Conservation (phyloP, 768 basidiomycete genomes). For the Royoungia palumana region DNA sequence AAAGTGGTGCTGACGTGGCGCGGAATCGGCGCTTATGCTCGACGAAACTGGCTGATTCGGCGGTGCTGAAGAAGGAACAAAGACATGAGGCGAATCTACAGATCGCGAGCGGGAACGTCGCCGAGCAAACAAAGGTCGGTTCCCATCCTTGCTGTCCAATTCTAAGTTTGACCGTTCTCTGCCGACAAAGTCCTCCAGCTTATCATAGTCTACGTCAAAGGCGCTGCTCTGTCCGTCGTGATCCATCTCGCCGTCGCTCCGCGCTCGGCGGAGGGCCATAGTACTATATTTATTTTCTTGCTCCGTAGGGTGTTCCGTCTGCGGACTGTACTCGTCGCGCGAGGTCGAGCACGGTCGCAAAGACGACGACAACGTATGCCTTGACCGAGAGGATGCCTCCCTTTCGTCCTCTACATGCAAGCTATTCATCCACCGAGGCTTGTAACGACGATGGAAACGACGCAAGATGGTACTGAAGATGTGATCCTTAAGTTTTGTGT, state of each 20-base stretch:
- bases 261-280: slow-evolving; percentile 55
- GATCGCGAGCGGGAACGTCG: slow-evolving; percentile 44
- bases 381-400: slow-evolving; percentile 44
- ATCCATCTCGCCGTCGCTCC: slow-evolving; percentile 53
- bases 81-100: slow-evolving; percentile 25
- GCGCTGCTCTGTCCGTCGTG: slow-evolving; percentile 34
- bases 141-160: slow-evolving; percentile 21
- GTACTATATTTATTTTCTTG: slow-evolving; percentile 37
- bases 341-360: slow-evolving; percentile 14
- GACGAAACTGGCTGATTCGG: slow-evolving; percentile 33
- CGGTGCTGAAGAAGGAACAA: slow-evolving; percentile 26
- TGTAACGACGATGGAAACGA: slow-evolving; percentile 56
- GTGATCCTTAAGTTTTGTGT: slow-evolving; percentile 91
- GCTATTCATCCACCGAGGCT: slow-evolving; percentile 32
- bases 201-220: slow-evolving; percentile 44
- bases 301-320: slow-evolving; percentile 38
- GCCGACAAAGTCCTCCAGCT: slow-evolving; percentile 21
- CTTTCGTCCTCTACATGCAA: slow-evolving; percentile 56
- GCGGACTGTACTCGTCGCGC: slow-evolving; percentile 18
- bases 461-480: slow-evolving; percentile 88
- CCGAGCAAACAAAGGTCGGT: slow-evolving; percentile 29
- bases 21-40: slow-evolving; percentile 40
- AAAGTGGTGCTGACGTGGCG: slow-evolving; percentile 92
- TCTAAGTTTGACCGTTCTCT: slow-evolving; percentile 16
- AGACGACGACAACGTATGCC: slow-evolving; percentile 16